Evolutionary conservation across 768 basidiomycete species (phyloP).

Genomic region (Suillus americanus): DNA sequence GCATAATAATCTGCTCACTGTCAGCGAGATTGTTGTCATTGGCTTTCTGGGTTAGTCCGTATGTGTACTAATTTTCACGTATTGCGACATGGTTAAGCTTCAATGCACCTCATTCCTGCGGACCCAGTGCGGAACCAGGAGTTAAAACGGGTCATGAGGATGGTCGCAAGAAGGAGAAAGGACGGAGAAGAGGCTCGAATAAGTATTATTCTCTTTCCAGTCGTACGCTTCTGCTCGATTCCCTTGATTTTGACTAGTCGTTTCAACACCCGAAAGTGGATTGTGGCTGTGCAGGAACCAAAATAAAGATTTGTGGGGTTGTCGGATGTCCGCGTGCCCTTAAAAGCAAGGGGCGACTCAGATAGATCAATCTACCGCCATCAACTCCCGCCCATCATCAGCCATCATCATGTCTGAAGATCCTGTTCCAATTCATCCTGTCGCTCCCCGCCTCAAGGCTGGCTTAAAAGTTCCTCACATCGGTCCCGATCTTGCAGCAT

Average conservation of each 20-base stretch:
- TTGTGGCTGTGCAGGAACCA: conserved; percentile 3
- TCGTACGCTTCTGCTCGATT: background rate
- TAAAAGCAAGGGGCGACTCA: conserved; percentile 4
- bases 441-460: conserved; percentile 70
- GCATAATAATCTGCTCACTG: background rate
- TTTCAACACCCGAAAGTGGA: background rate
- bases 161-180: background rate
- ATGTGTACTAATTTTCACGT: background rate
- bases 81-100: background rate
- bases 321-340: conserved; percentile 3
- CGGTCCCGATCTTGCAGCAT: conserved; percentile 76
- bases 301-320: background rate
- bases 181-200: background rate
- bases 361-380: background rate
- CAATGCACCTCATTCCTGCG: background rate
- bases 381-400: conserved; percentile 19
- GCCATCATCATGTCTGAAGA: conserved; percentile 42
- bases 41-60: background rate
- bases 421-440: conserved; percentile 55
- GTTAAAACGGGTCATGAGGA: too few species aligned
- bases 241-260: background rate
- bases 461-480: conserved; percentile 73
- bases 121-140: background rate
- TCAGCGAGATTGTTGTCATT: background rate
- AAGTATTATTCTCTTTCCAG: background rate